These are phyloP conservation scores for Paraconiothyrium brasiliense DNA, from an alignment of 2,329 filamentous ascomycete species.

Conservation along the genomic window DNA sequence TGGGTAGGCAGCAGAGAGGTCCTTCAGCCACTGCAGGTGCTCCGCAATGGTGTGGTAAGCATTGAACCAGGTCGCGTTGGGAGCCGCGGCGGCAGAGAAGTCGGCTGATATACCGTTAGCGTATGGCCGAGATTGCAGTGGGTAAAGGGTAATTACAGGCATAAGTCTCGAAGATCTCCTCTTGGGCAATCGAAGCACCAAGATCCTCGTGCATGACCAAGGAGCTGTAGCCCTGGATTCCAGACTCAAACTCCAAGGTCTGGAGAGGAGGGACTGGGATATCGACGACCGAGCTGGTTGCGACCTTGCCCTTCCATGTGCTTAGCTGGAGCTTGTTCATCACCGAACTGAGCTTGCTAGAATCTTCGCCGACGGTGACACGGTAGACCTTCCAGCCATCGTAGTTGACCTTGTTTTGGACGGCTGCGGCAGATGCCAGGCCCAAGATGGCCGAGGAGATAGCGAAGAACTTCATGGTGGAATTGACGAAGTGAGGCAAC, in stretches of 20 bases:
- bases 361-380: slow-evolving; percentile 42
- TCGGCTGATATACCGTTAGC: slow-evolving; percentile 37
- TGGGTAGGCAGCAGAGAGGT: slow-evolving; percentile 47
- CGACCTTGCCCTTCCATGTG: slow-evolving; percentile 47
- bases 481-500: slow-evolving; percentile 18
- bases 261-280: slow-evolving; percentile 46
- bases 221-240: slow-evolving; percentile 38
- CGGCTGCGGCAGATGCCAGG: slow-evolving; percentile 44
- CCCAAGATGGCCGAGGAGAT: slow-evolving; percentile 41
- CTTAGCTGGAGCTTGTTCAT: slow-evolving; percentile 43
- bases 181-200: slow-evolving; percentile 45
- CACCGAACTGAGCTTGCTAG: slow-evolving; percentile 38
- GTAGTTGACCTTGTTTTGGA: slow-evolving; percentile 43
- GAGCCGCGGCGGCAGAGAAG: slow-evolving; percentile 32
- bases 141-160: slow-evolving; percentile 35
- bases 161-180: slow-evolving; percentile 42
- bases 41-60: slow-evolving; percentile 49
- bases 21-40: slow-evolving; percentile 44
- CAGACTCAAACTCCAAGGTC: slow-evolving; percentile 38
- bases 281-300: slow-evolving; percentile 45
- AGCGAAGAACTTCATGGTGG: slow-evolving; percentile 44
- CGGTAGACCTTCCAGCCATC: slow-evolving; percentile 50
- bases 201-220: slow-evolving; percentile 50
- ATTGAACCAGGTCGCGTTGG: slow-evolving; percentile 48
- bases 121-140: slow-evolving; percentile 16